These are phyloP conservation scores for Kodamaea sp. DNA, from an alignment of 1,139 yeast species.

Conservation along the genomic window DNA sequence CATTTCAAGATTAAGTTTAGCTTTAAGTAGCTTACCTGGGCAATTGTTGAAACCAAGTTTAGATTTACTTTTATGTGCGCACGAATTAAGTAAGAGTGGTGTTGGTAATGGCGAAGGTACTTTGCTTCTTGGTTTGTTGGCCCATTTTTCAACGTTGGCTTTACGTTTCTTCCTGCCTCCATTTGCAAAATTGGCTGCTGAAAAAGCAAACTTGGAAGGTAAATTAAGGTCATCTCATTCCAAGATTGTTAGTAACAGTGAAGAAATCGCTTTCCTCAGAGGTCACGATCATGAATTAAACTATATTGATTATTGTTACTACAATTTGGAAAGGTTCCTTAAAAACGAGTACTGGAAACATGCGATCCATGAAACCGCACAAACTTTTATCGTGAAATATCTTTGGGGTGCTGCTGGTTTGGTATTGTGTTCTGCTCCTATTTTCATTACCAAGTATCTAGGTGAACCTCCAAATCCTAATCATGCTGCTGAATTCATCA, in stretches of 20 bases:
- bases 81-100: constrained; percentile 69
- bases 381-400: constrained; percentile 82
- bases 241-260: constrained; percentile 71
- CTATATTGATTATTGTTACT: constrained; percentile 74
- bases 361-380: constrained; percentile 73
- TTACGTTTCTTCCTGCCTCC: constrained; percentile 83
- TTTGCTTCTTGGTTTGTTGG: constrained; percentile 71
- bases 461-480: constrained; percentile 48
- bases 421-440: constrained; percentile 83
- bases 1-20: constrained; percentile 67
- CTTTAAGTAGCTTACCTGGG: constrained; percentile 76
- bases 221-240: constrained; percentile 81
- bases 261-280: constrained; percentile 81
- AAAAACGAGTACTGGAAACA: constrained; percentile 74
- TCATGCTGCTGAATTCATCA: constrained; percentile 73
- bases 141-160: constrained; percentile 74
- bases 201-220: constrained; percentile 80
- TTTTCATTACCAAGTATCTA: constrained; percentile 63
- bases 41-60: constrained; percentile 82
- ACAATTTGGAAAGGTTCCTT: constrained; percentile 74
- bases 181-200: constrained; percentile 77
- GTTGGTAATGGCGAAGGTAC: constrained; percentile 87
- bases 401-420: constrained; percentile 96
- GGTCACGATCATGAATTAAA: constrained; percentile 83
- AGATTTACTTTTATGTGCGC: constrained; percentile 78